phyloP scores from a whole-genome alignment of 2,329 filamentous ascomycete genomes.

The Rhynchosporium graminicola region DNA sequence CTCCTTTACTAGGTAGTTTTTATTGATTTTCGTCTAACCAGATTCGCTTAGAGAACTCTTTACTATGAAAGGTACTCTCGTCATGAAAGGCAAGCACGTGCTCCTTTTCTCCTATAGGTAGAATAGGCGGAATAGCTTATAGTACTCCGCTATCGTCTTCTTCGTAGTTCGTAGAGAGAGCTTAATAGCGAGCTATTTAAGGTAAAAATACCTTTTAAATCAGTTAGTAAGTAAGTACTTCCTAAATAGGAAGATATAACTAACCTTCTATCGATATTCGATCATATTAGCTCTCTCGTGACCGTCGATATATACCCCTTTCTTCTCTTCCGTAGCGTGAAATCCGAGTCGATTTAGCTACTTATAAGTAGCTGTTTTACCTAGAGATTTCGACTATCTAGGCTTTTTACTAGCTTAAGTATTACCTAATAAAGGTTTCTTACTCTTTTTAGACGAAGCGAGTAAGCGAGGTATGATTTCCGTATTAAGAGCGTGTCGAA shows the following conservation, averaged over 20 bases:
- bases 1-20: neutral
- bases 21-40: neutral
- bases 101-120: neutral
- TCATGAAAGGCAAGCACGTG: neutral
- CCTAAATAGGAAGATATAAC: neutral
- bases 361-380: neutral
- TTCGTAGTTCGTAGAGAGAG: neutral
- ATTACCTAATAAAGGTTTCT: no score
- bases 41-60: neutral
- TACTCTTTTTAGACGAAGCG: neutral
- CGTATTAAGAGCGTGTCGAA: neutral
- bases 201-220: neutral
- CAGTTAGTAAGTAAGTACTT: neutral
- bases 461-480: neutral
- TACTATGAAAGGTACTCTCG: neutral
- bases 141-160: neutral
- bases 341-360: neutral
- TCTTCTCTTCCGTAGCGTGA: neutral
- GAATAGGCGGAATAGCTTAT: neutral
- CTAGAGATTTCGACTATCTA: neutral
- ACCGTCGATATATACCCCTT: neutral
- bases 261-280: neutral
- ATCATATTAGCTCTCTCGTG: neutral
- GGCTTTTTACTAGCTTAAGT: neutral
- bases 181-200: neutral